Percentiles rank a stretch among this genome's conserved stretches.
phyloP scores from a whole-genome alignment of 495 filamentous ascomycete species.

The Tirmania nivea region DNA sequence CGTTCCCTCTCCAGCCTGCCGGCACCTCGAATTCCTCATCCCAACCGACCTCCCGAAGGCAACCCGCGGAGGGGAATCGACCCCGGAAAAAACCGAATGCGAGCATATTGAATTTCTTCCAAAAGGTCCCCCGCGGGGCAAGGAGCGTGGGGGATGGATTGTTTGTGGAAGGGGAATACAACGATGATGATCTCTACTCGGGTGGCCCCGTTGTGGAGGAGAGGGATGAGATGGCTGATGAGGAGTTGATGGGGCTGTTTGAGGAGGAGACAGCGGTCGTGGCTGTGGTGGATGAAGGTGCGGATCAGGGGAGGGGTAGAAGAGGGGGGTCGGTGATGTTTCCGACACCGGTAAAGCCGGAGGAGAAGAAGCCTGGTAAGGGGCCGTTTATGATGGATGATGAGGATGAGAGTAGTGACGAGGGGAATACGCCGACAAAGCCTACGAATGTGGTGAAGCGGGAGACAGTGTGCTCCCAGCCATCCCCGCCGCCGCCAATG shows the following conservation, averaged over 20 bases:
- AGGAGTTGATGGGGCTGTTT: not conserved
- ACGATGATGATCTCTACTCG: not conserved
- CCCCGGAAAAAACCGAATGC: not conserved
- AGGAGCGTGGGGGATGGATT: not conserved
- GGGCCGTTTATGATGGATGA: not conserved
- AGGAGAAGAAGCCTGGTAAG: not conserved
- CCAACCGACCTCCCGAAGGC: not conserved
- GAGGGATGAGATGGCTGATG: not conserved
- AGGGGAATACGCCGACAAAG: not conserved
- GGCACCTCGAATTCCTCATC: not conserved
- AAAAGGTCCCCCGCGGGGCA: not conserved
- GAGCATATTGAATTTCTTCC: not conserved
- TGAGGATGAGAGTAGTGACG: not conserved
- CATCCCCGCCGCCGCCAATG: not conserved
- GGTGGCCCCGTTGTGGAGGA: not conserved
- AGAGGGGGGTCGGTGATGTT: no score
- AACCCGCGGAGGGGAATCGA: not conserved
- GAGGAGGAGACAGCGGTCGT: not conserved
- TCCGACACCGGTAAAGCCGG: not conserved
- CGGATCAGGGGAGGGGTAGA: no score
- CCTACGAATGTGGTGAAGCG: not conserved
- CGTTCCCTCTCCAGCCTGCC: not conserved
- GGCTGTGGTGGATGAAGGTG: no score
- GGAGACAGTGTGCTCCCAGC: not conserved
- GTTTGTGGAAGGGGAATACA: not conserved